Evolutionary conservation across 225 moss, liverwort and hornwort species (phyloP), one percentile per base, ranked within the genome.

Genomic region (Pseudoscleropodium purum): DNA sequence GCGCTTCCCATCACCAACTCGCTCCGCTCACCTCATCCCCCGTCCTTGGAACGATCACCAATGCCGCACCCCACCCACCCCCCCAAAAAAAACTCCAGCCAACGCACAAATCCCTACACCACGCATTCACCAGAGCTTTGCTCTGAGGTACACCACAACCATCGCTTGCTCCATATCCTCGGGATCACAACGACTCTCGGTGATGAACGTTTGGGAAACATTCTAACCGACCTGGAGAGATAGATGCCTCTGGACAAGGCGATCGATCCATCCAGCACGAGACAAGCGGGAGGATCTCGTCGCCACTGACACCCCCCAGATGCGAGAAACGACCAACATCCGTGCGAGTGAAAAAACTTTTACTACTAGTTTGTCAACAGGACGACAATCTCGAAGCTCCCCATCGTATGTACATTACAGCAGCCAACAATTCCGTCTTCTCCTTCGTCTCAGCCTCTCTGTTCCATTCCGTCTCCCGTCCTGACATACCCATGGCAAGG

Each of bases 1-100:
- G 93, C 87, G 86, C 90, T 90, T 93, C 89, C 94, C 93, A 94
- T 94, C 80, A 47, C 90, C 85, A 90, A 76, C 82, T 87, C 81
- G 47, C 88, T 56, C 54, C 82, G 51, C 79, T 83, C 63, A 84
- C 52, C 83, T 86, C 94, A 94, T 92, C 59, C 89, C 62, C 76
- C 60, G 29, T 34, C 47, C 45, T 41, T 31, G 43, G 7, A 69
- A 19, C 47, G 66, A 74, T 27, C 84, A 45, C 73, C 70, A 82
- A 80, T 73, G 76, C 30, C 70, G n/a, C 76, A n/a, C n/a, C 47
- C 57, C 54, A 4, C 18, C 17, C 18, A 10, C 60, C 4, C 60
- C n/a, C 45, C 15, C 1, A 3, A 18, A 47, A 34, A 51, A 37
- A 49, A 3, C 57, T 63, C 31, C 21, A 41, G 20, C 15, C 17